Evolutionary conservation across 2,329 filamentous ascomycete genomes (phyloP).

Genomic region (Lasiodiplodia gonubiensis): DNA sequence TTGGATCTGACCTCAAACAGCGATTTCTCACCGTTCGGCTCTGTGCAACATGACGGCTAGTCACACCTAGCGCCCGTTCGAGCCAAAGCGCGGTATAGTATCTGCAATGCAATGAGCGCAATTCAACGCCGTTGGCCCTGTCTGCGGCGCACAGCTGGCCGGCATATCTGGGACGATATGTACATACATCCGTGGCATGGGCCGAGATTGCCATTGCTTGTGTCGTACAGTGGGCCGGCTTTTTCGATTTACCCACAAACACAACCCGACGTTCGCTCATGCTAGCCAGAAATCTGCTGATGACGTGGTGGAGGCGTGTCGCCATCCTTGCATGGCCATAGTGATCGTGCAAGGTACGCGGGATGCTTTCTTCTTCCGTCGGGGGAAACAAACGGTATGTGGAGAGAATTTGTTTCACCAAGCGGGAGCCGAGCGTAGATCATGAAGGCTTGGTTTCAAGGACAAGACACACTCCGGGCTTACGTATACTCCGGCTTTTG

Average conservation of each 20-base stretch:
- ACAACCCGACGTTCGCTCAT: neutral
- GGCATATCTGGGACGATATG: neutral
- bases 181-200: neutral
- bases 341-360: neutral
- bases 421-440: slow-evolving; percentile 13
- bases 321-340: neutral
- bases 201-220: neutral
- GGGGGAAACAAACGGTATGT: neutral
- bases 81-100: neutral
- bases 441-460: slow-evolving; percentile 21
- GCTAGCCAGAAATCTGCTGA: neutral
- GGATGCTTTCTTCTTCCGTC: neutral
- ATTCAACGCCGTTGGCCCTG: neutral
- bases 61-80: neutral
- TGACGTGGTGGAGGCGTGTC: neutral
- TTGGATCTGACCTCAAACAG: too few relatives aligned
- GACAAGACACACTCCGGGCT: neutral
- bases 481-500: neutral
- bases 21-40: neutral
- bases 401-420: slow-evolving; percentile 11
- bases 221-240: neutral
- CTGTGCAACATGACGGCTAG: neutral
- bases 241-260: neutral
- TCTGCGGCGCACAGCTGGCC: neutral
- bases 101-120: neutral